Base-by-base conservation (phyloP, 139 green algal genomes). In the Tetradesmus lagerheimii region DNA sequence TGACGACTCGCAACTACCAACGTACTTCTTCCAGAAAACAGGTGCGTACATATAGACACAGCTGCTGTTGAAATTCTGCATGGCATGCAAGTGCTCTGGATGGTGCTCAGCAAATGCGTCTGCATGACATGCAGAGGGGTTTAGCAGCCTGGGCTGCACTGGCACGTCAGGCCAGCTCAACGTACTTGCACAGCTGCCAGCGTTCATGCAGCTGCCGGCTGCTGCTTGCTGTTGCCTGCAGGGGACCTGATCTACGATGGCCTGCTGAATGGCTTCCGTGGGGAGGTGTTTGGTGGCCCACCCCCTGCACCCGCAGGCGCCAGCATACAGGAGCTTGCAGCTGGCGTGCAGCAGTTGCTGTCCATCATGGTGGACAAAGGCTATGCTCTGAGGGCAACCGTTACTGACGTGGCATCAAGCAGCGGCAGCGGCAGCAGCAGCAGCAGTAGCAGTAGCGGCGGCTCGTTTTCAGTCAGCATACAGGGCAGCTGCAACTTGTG, bases 401-500 rank as follows among this genome's bases (percentile, higher is more conserved):
- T 87, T 12, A 57, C 41, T 6, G 38, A 76, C 11, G 87, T 81
- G 1, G 11, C 64, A 18, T 31, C 4, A 2, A 31, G 45, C 31
- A 12, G 37, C 18, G 23, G 16, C 81, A 53, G 47, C 81, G 47
- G 41, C 45, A n/a, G 80, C 43, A 50, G 38, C 43, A 50, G 45
- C 47, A 35, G 39, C 12, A 41, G n/a, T 29, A 87, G 57, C 37
- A n/a, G 53, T 14, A 47, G 39, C 15, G 85, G 64, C 18, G 91
- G 90, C 0, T 89, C 53, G 6, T 98, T 98, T 79, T 90, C 16
- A 5, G 91, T 97, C 53, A 85, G 76, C 6, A 9, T 96, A 8
- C 83, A 94, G 15, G 95, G 95, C 2, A 91, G 95, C 0, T 94
- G 93, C 85, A 97, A 95, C 89, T 89, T 97, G 29, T 98, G 96